These are phyloP conservation scores for Verbena officinalis DNA, from an alignment of 257 asterid genomes.

Conservation along the genomic window DNA sequence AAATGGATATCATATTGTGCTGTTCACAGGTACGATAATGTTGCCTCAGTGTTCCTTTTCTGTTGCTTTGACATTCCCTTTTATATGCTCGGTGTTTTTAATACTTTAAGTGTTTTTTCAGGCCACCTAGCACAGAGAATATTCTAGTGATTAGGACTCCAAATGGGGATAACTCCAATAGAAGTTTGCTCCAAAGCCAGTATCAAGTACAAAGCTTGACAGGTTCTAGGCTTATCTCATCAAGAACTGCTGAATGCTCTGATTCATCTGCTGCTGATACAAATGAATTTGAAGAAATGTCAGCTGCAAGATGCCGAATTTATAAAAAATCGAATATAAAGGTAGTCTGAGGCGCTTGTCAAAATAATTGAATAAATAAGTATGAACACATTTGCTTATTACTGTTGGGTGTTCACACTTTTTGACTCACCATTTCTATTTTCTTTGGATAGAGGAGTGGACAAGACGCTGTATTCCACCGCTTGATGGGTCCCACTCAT, in stretches of 20 bases:
- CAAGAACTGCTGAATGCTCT: slow-evolving; percentile 50
- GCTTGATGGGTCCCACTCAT: slow-evolving; percentile 75
- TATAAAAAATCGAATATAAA: slow-evolving; percentile 53
- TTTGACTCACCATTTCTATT: slow-evolving; percentile 20
- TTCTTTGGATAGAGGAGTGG: slow-evolving; percentile 45
- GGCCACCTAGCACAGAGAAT: slow-evolving; percentile 78
- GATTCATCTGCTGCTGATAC: slow-evolving; percentile 52
- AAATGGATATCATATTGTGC: slow-evolving; percentile 90
- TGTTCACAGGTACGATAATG: slow-evolving; percentile 65
- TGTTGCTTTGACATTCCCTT: slow-evolving; percentile 1
- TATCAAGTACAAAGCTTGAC: slow-evolving; percentile 56
- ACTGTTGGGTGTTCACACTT: neutral
- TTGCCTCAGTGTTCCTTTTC: slow-evolving; percentile 4
- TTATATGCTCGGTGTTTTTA: slow-evolving; percentile 24
- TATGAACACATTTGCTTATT: slow-evolving; percentile 8
- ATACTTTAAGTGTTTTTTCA: slow-evolving; percentile 39
- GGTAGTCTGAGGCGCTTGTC: slow-evolving; percentile 40
- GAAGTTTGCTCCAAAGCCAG: slow-evolving; percentile 57
- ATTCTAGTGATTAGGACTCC: slow-evolving; percentile 81
- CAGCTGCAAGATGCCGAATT: slow-evolving; percentile 87
- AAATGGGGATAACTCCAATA: slow-evolving; percentile 59
- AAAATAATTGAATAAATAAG: neutral
- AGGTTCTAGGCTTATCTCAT: slow-evolving; percentile 70
- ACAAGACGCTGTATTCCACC: slow-evolving; percentile 64
- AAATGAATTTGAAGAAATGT: slow-evolving; percentile 53